Percentiles rank a stretch among this genome's conserved stretches.
phyloP scores from a whole-genome alignment of 495 filamentous ascomycete genomes.

The Diplogelasinospora grovesii region DNA sequence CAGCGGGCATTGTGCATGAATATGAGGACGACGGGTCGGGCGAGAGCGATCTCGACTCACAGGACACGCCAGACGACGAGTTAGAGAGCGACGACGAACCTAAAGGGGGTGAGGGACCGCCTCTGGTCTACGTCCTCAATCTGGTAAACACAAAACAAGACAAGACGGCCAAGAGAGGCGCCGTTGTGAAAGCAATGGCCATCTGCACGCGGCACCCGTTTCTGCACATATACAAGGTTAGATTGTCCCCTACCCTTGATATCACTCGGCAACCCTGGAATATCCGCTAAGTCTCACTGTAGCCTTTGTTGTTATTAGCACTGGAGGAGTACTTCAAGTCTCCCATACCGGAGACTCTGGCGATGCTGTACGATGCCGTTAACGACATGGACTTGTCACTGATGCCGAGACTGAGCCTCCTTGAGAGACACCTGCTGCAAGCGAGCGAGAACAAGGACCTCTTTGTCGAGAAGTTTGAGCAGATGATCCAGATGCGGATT shows the following conservation, averaged over 20 bases:
- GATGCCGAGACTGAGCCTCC: slow-evolving; percentile 76
- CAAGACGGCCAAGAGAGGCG: slow-evolving; percentile 82
- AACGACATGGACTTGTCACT: slow-evolving; percentile 95
- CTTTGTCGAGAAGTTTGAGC: slow-evolving; percentile 95
- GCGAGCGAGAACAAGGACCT: slow-evolving; percentile 90
- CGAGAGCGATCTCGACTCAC: slow-evolving; percentile 32
- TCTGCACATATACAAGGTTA: slow-evolving; percentile 94
- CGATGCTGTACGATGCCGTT: slow-evolving; percentile 80
- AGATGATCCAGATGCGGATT: slow-evolving; percentile 71
- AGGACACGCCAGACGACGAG: slow-evolving; percentile 52
- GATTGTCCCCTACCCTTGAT: background rate
- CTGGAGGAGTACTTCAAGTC: slow-evolving; percentile 96
- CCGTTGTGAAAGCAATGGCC: slow-evolving; percentile 98
- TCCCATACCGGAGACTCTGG: slow-evolving; percentile 82
- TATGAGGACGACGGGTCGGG: slow-evolving; percentile 33
- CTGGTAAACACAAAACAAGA: slow-evolving; percentile 97
- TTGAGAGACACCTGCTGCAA: slow-evolving; percentile 83
- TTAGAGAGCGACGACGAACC: slow-evolving; percentile 52
- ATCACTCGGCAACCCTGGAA: too few relatives aligned
- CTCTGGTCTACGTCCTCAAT: slow-evolving; percentile 96
- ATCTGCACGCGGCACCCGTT: slow-evolving; percentile 99
- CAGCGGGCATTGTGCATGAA: slow-evolving; percentile 48
- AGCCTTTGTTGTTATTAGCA: slow-evolving; percentile 90
- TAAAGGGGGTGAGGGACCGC: slow-evolving; percentile 67
- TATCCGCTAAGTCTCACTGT: slow-evolving; percentile 19